Evolutionary conservation across 106 monocot species (phyloP).

Genomic region (Platanthera guangdongensis): DNA sequence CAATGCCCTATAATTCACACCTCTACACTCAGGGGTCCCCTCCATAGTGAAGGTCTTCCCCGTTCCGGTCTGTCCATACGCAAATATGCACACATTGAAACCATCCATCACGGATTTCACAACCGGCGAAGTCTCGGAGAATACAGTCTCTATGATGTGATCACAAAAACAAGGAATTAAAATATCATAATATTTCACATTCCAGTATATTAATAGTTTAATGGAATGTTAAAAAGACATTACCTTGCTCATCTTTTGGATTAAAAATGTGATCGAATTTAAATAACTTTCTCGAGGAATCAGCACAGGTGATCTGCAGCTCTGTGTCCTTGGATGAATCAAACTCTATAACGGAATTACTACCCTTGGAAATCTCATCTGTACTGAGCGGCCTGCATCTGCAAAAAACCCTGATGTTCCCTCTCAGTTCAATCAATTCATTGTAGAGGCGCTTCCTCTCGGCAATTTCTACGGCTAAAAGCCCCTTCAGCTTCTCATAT

Average conservation of each 20-base stretch:
- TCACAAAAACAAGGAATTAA: slow-evolving; percentile 3
- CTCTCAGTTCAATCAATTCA: slow-evolving; percentile 78
- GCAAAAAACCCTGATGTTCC: slow-evolving; percentile 96
- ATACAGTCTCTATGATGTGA: slow-evolving; percentile 46
- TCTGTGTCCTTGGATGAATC: slow-evolving; percentile 61
- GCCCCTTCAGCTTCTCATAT: slow-evolving; percentile 49
- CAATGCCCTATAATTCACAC: slow-evolving; percentile 85
- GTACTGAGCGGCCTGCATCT: slow-evolving; percentile 73
- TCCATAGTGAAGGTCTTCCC: slow-evolving; percentile 99
- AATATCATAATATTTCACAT: neutral
- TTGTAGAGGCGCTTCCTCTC: slow-evolving; percentile 81
- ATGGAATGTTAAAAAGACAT: neutral
- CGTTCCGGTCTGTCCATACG: slow-evolving; percentile 95
- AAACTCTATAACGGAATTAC: slow-evolving; percentile 49
- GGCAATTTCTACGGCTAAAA: slow-evolving; percentile 39
- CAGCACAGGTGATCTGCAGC: slow-evolving; percentile 54
- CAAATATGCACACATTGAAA: slow-evolving; percentile 90
- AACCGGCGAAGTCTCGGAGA: slow-evolving; percentile 68
- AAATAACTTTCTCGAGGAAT: slow-evolving; percentile 62
- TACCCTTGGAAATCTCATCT: slow-evolving; percentile 58
- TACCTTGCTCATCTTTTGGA: slow-evolving; percentile 78
- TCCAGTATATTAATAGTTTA: neutral
- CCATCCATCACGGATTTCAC: slow-evolving; percentile 86
- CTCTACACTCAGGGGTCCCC: slow-evolving; percentile 73
- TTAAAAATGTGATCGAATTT: slow-evolving; percentile 89